Base-by-base conservation (phyloP, 352 stramenopile genomes). In the Pythium guiyangense region DNA sequence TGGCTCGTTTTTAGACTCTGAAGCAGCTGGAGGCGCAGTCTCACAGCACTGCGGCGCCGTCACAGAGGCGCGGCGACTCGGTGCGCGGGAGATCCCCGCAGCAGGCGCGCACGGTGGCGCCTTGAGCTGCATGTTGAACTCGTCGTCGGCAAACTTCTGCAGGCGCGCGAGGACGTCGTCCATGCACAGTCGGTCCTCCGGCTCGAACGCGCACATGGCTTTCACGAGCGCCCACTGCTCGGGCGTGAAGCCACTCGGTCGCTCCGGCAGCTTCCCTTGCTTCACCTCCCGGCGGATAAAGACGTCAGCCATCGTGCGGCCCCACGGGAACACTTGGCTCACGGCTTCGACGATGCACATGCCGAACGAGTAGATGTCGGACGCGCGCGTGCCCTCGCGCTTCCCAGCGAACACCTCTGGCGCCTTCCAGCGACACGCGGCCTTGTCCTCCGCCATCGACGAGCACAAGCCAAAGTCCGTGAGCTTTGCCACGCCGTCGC, bases 401-500 rank as follows among this genome's bases (percentile, higher is more conserved):
- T 40, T 40, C 35, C 6, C 35, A 12, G 35, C 35, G 35, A 40
- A 12, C 35, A 40, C 35, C 12, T 40, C 35, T 12, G 35, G 35
- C 35, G 35, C 35, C 12, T 40, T 40, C 35, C 35, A 40, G 6
- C 6, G 6, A 12, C 12, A 40, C 35, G 35, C 35, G n/a, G 35
- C 35, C 12, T 40, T 12, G 35, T 6, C 12, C 35, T 14, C 35
- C 6, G 35, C 6, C 35, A 12, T 40, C 35, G 12, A 40, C 35
- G 35, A 52, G 17, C 47, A 27, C 14, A 54, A 22, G 10, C 49
- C 49, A 34, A 54, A 54, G 49, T 54, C 49, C 9, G 35, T 46
- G 34, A 54, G 34, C 22, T 54, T 54, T n/a, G 34, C 49, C 3
- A 22, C 12, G 2, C 35, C 9, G 20, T 27, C 22, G 10, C 15